Conservation (phyloP, 164 flowering plant species). For the Berberis thunbergii region DNA sequence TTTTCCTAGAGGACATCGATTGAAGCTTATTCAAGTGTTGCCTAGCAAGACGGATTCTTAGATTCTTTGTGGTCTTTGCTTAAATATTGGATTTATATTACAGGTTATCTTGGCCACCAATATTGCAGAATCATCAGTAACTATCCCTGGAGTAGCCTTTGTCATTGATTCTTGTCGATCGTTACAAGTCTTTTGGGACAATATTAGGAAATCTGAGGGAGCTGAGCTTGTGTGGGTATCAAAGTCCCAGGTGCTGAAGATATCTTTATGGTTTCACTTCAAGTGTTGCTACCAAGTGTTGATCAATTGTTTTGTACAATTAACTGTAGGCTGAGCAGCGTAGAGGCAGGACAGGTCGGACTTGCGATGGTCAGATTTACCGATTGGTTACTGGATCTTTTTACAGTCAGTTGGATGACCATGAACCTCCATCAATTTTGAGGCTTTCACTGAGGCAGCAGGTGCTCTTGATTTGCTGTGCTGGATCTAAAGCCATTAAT, state of each 20-base stretch:
- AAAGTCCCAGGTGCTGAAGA: conserved; percentile 73
- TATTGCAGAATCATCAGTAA: conserved; percentile 99
- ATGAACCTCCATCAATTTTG: conserved; percentile 68
- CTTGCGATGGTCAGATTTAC: conserved; percentile 87
- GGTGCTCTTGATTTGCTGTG: conserved; percentile 71
- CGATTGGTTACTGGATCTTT: conserved; percentile 73
- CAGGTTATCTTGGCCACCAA: conserved; percentile 98
- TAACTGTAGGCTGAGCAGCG: conserved; percentile 83
- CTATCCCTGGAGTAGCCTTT: conserved; percentile 92
- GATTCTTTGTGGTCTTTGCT: too few species aligned
- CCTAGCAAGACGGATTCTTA: too few species aligned
- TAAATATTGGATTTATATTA: conserved; percentile 7
- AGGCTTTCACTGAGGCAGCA: conserved; percentile 75
- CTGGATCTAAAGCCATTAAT: conserved; percentile 76
- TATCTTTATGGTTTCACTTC: conserved; percentile 2
- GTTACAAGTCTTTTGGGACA: conserved; percentile 86
- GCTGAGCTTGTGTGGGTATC: conserved; percentile 91
- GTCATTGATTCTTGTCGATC: conserved; percentile 96
- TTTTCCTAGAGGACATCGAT: too few species aligned
- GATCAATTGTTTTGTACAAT: conserved; percentile 3
- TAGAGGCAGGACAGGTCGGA: conserved; percentile 89
- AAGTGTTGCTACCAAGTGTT: not conserved
- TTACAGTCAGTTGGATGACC: conserved; percentile 44
- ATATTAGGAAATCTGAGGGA: conserved; percentile 43
- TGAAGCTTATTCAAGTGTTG: too few species aligned